Base-by-base conservation (phyloP, 1,139 yeast genomes). In the Citeromyces siamensis region DNA sequence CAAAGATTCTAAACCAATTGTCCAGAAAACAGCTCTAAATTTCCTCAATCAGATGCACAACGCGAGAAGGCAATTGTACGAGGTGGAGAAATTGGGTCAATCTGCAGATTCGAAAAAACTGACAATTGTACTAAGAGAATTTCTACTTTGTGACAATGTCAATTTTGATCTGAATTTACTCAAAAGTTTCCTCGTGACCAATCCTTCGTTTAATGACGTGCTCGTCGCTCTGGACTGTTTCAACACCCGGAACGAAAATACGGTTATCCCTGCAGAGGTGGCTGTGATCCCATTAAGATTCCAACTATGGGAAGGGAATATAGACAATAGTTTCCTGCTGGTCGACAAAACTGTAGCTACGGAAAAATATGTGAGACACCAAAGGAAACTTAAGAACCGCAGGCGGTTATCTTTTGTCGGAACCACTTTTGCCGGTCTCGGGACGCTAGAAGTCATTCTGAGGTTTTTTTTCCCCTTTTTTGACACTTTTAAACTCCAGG, bases 261-360 rank as follows among this genome's bases (percentile, higher is more conserved):
- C 47, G 0, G 47, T 44, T 20, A 59, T 79, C 3, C 64, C 66
- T 10, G 60, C 60, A 38, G 57, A 60, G 0, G 52, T 64, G 3
- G 77, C 81, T 2, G 58, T 78, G 55, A 66, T 80, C 18, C 81
- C 88, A 1, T 70, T 81, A 41, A 58, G 90, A 16, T 55, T 65
- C 33, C 64, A 77, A 5, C 55, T 80, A 1, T 76, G 66, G 55
- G 64, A 71, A 42, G 82, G 75, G 2, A 77, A 79, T 39, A 64
- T 78, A 41, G 60, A 64, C 28, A 62, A 62, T 34, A 83, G 86
- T 0, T 55, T 80, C 32, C 64, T 62, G 36, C 52, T 79, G 32
- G 63, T 82, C 21, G 84, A 79, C 44, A 49, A 66, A 35, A 75
- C 90, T 0, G 71, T 74, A 3, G 86, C 78, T 2, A 71, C 73